Conservation (phyloP, 2,329 filamentous ascomycete genomes). For the Phaeosphaeria sp. region DNA sequence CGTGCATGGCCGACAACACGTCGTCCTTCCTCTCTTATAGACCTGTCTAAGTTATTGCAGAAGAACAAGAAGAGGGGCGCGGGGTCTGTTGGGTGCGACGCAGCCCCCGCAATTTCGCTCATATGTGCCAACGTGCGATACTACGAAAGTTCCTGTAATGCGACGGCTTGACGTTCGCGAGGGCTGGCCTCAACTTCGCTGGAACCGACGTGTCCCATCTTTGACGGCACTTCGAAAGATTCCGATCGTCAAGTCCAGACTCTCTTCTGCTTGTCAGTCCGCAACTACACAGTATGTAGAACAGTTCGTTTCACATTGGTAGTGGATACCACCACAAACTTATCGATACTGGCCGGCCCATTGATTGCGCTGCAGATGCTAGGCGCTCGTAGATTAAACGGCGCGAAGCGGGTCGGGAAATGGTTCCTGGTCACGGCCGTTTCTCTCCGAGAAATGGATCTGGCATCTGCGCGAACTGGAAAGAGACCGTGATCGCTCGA, state of each 20-base stretch:
- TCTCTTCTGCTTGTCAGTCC: background rate
- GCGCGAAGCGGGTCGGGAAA: background rate
- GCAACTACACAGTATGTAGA: too few species aligned
- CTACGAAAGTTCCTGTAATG: too few species aligned
- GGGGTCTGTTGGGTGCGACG: too few species aligned
- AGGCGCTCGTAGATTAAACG: conserved; percentile 1
- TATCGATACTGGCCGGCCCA: conserved; percentile 1
- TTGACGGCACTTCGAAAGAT: background rate
- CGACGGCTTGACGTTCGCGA: background rate
- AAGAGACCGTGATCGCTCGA: background rate
- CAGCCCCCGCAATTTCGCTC: too few species aligned
- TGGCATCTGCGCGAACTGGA: background rate
- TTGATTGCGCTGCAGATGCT: conserved; percentile 1
- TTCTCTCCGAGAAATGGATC: background rate
- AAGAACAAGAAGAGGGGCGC: too few species aligned
- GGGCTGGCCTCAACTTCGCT: background rate
- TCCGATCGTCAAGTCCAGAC: background rate
- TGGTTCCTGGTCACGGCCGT: background rate
- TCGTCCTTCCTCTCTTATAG: too few species aligned
- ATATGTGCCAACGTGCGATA: too few species aligned
- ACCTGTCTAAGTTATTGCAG: too few species aligned
- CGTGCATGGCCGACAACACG: too few species aligned
- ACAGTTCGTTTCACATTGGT: background rate
- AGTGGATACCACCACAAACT: background rate
- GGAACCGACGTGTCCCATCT: background rate